Base-by-base conservation (phyloP, 495 filamentous ascomycete species). In the Letharia columbiana region DNA sequence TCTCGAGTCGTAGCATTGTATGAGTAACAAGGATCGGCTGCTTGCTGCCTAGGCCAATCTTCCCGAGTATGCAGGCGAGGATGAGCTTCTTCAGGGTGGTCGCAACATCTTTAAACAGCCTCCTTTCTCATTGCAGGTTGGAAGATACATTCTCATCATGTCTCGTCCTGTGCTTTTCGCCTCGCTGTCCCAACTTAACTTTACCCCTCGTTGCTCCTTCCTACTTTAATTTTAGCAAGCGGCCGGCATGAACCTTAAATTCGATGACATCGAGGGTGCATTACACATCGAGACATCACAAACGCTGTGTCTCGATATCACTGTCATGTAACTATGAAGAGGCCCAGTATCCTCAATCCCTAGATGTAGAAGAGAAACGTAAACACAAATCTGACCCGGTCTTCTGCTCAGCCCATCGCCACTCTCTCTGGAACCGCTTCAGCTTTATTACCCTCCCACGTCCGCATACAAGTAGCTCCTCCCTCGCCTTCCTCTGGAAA, bases 171-270 rank as follows among this genome's bases (percentile, higher is more conserved):
- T 42, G 40, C 40, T 37, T 37, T 7, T 7, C 3, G 4, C 37
- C 37, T 39, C 37, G 8, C 37, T 28, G 23, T 28, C 23, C 23
- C 23, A 28, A 39, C 3, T 7, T 37, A 37, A n/a, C 20, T 49
- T 49, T 49, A 49, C 44, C 44, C 44, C 44, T 47, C 44, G 23
- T 49, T 9, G 7, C 45, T 23, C 49, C 49, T 52, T 28, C 23
- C 23, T 28, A 28, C 49, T 3, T 23, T 28, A 11, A 3, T 52
- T 42, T 47, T 35, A 31, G 52, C 28, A 56, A 56, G 52, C 52
- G 52, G 31, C 52, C 52, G 52, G 52, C 52, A 56, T 56, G 28
- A 56, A 56, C 28, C 52, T 35, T 56, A 56, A 15, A 31, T 28
- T 28, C 49, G 23, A 28, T 28, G 23, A 28, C 23, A 28, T 28